Evolutionary conservation across 352 stramenopile genomes (phyloP).

Genomic region (Phytopythium oedochilum): DNA sequence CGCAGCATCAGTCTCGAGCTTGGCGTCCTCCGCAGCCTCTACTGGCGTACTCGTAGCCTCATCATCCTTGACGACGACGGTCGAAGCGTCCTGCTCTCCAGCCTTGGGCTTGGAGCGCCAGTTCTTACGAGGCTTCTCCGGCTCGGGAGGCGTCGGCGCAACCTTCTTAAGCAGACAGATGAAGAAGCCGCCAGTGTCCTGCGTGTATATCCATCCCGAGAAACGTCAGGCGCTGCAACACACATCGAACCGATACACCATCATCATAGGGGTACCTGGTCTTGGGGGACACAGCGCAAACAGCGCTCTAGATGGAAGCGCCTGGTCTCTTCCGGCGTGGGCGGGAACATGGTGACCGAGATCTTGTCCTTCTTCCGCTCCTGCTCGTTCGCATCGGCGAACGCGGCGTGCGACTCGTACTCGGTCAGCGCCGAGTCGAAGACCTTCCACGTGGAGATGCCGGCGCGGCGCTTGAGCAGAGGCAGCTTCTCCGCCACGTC

Average conservation of each 20-base stretch:
- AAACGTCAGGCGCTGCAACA: neutral
- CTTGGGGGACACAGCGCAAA: conserved; percentile 96
- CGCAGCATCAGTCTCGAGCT: neutral
- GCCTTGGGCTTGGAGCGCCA: conserved; percentile 4
- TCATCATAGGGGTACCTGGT: conserved; percentile 63
- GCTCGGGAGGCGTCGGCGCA: conserved; percentile 38
- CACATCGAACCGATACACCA: too few species aligned
- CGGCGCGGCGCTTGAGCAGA: conserved; percentile 82
- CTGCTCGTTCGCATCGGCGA: conserved; percentile 43
- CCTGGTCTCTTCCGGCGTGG: conserved; percentile 64
- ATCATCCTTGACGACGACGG: conserved; percentile 8
- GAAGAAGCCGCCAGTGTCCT: conserved; percentile 99
- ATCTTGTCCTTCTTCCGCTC: conserved; percentile 81
- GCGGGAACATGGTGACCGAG: conserved; percentile 87
- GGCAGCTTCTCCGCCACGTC: conserved; percentile 79
- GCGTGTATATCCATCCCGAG: neutral
- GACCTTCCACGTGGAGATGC: conserved; percentile 93
- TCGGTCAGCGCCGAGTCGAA: conserved; percentile 82
- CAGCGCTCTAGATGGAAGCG: conserved; percentile 91
- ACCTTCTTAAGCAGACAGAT: conserved; percentile 96
- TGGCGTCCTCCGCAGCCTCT: neutral
- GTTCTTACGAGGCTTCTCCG: conserved; percentile 18
- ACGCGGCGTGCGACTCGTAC: conserved; percentile 72
- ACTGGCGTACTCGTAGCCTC: neutral
- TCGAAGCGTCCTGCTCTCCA: conserved; percentile 16